Base-by-base conservation (phyloP, 2,329 filamentous ascomycete species). In the Orbilia blumenaviensis region DNA sequence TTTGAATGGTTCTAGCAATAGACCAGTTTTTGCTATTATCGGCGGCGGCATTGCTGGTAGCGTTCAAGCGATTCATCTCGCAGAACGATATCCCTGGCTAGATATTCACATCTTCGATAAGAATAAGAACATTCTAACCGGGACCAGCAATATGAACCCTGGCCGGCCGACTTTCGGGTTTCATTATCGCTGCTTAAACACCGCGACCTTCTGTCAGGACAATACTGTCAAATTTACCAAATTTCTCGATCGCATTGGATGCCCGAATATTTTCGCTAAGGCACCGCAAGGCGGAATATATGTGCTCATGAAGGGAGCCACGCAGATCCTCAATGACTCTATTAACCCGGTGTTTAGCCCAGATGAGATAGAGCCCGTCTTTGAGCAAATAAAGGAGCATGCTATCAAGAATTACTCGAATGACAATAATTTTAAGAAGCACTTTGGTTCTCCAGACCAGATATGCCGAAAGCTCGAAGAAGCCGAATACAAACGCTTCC, bases 161-260 rank as follows among this genome's bases (percentile, higher is more conserved):
- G 63, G 63, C 18, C 34, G 63, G 36, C 63, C 63, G n/a, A 67
- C 63, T 0, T 67, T 67, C 56, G 63, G 63, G 7, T 67, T 67
- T 58, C 63, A 67, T 36, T 67, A 67, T 36, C 63, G 63, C 36
- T 52, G 56, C 36, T 67, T 67, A 34, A n/a, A 48, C 2, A 67
- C 63, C 1, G 63, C 63, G 7, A 67, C 36, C 18, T 67, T 67
- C 34, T 67, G 63, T 18, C 63, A 67, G 38, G 63, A 67, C 23
- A 67, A 67, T 41, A 67, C 63, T 23, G 63, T 67, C 27, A 67
- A 67, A 29, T 67, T 67, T 27, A 67, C 63, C 36, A 67, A 67
- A 6, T 67, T 67, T 32, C 63, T 67, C 16, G 50, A 58, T 14
- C 41, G 50, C 8, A 67, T 67, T 16, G 63, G 63, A 23, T 67